Evolutionary conservation across 108 stramenopile species (phyloP).

Genomic region (Nannochloropsis gaditana): DNA sequence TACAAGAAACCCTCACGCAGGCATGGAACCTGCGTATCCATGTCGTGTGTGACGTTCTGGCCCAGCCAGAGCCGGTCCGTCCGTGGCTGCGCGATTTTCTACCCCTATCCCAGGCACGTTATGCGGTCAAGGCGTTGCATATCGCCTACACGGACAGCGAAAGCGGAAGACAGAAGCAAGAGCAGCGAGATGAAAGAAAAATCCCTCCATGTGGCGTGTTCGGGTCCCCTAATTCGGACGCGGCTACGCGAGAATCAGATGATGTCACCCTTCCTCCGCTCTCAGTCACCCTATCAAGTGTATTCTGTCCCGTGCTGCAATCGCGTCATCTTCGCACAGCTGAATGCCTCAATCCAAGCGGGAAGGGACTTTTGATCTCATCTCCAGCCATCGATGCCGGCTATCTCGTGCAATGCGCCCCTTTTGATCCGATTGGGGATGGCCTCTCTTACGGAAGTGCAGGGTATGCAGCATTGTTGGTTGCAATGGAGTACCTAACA

Average conservation of each 20-base stretch:
- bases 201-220: background rate
- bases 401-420: background rate
- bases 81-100: slow-evolving; percentile 8
- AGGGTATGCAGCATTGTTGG: slow-evolving; percentile 3
- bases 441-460: background rate
- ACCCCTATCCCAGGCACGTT: background rate
- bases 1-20: background rate
- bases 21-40: slow-evolving; percentile 2
- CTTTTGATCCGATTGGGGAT: background rate
- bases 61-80: background rate
- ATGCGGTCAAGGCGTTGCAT: background rate
- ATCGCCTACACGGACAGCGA: background rate
- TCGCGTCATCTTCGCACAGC: background rate
- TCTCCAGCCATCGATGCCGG: slow-evolving; percentile 4
- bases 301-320: background rate
- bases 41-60: slow-evolving; percentile 12
- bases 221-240: background rate
- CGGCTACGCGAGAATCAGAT: background rate
- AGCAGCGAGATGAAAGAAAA: background rate
- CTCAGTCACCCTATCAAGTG: background rate
- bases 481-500: background rate
- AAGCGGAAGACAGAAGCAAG: background rate
- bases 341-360: slow-evolving; percentile 5
- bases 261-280: background rate
- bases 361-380: background rate